Conservation (phyloP, 805 yeast genomes). For the Candida mattraensis region DNA sequence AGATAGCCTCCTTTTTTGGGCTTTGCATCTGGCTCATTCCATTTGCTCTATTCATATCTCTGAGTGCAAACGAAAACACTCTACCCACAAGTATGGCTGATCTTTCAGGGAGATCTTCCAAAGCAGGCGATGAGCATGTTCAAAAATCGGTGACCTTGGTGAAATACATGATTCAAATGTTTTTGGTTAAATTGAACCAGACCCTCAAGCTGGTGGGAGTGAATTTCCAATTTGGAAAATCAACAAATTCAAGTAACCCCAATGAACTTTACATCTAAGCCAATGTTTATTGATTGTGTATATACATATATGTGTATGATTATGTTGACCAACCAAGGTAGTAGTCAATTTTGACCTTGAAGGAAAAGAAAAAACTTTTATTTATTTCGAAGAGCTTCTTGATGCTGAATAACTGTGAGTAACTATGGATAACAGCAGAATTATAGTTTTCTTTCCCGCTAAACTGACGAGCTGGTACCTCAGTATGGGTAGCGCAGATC, state of each 20-base stretch:
- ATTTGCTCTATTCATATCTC: constrained; percentile 83
- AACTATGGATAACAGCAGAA: background rate
- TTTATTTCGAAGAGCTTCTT: no score
- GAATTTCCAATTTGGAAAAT: constrained; percentile 39
- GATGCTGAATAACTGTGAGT: background rate
- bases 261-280: constrained; percentile 30
- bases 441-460: no score
- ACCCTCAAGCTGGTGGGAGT: constrained; percentile 60
- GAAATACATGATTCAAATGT: constrained; percentile 57
- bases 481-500: no score
- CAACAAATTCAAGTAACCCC: constrained; percentile 21
- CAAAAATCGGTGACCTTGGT: constrained; percentile 63
- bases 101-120: constrained; percentile 29
- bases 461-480: no score
- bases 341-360: no score
- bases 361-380: no score
- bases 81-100: constrained; percentile 53
- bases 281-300: no score
- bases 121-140: constrained; percentile 25
- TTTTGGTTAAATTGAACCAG: constrained; percentile 47
- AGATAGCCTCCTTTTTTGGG: constrained; percentile 94
- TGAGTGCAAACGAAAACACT: constrained; percentile 88
- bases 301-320: no score
- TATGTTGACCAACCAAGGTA: no score
- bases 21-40: constrained; percentile 93